These are phyloP conservation scores for Rhodamnia rubescens DNA, from an alignment of 345 rosid genomes.

Conservation along the genomic window DNA sequence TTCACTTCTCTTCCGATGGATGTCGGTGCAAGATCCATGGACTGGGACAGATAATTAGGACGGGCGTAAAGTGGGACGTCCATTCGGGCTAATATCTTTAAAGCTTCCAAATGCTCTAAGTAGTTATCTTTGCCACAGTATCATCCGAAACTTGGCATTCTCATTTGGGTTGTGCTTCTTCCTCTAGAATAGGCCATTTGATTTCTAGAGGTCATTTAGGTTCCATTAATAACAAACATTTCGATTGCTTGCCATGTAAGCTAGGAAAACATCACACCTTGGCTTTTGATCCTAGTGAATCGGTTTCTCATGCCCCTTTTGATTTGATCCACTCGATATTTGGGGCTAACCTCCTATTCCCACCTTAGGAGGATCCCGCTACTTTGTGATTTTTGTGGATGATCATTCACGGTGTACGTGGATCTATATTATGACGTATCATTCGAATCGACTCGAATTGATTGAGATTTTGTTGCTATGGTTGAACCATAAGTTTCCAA, in stretches of 20 bases:
- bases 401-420: not conserved
- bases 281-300: no score
- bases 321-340: no score
- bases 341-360: not conserved
- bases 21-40: fast-evolving
- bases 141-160: no score
- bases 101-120: no score
- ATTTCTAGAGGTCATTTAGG: no score
- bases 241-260: no score
- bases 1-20: not conserved
- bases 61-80: not conserved
- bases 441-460: not conserved
- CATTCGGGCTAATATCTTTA: no score
- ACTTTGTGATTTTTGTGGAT: not conserved
- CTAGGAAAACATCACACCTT: no score
- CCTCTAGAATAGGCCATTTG: no score
- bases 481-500: not conserved
- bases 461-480: not conserved
- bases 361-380: not conserved
- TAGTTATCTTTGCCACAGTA: no score
- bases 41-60: not conserved
- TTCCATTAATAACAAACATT: no score
- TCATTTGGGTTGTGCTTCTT: no score
- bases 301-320: not conserved
- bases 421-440: not conserved